Base-by-base conservation (phyloP, 495 filamentous ascomycete genomes). In the Hypomontagnella submonticulosa region DNA sequence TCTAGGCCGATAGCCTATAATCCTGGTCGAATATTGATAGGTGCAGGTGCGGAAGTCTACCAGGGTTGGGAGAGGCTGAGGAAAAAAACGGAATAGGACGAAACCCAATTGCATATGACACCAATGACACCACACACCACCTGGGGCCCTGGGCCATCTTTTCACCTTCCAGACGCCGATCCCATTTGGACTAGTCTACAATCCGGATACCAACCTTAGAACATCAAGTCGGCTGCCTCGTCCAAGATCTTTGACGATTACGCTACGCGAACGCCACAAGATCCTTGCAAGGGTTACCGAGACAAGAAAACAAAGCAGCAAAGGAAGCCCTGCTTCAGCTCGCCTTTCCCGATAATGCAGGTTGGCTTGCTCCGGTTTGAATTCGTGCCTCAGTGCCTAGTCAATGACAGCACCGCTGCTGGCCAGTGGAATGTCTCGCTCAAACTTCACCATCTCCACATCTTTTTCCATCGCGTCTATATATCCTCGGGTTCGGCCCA, bases 401-500 rank as follows among this genome's bases (percentile, higher is more conserved):
- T 75, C 51, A 57, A 61, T 65, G 66, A 70, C 61, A 66, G 51
- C 57, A 34, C 43, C 43, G 18, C 30, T 49, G 38, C 57, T 67
- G 67, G 69, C 73, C 73, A 75, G 73, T 75, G 67, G 70, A 46
- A 76, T 76, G 73, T 64, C 69, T 70, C 60, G 57, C 47, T 59
- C 60, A 63, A 63, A 61, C 61, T 61, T 76, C 67, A 62, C 56
- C 57, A 51, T 71, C 64, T 74, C 73, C 73, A 74, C 73, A 18
- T 37, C 50, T 32, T 41, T 51, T 63, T 57, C 59, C 53, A 43
- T 65, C 48, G 61, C 53, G 57, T 62, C 67, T 76, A 74, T 76
- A 76, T 76, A 76, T 76, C 65, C 67, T 73, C 73, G 71, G 71
- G 66, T 61, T 67, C 64, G 70, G 57, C 33, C 73, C 66, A 70